These are phyloP conservation scores for Camelina neglecta DNA, from an alignment of 345 rosid genomes.

Conservation along the genomic window DNA sequence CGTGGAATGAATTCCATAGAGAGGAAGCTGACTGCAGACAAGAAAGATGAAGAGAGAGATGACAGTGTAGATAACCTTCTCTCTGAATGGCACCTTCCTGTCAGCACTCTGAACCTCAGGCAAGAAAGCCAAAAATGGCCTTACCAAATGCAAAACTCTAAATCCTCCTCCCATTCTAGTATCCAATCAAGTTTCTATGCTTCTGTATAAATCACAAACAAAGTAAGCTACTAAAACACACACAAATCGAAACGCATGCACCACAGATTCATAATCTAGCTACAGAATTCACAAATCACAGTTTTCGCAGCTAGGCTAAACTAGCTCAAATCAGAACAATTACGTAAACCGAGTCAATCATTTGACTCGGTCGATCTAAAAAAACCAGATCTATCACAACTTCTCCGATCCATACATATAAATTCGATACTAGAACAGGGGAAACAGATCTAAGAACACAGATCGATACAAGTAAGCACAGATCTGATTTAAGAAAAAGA, in stretches of 20 bases:
- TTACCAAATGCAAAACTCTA: slow-evolving; percentile 66
- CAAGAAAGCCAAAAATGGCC: slow-evolving; percentile 63
- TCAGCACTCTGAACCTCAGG: slow-evolving; percentile 73
- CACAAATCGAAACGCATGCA: slow-evolving; percentile 14
- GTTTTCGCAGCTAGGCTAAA: neutral
- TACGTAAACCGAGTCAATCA: neutral
- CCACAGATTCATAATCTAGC: neutral
- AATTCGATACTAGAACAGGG: neutral
- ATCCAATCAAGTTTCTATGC: slow-evolving; percentile 15
- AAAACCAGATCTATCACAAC: slow-evolving; percentile 32
- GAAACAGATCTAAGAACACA: slow-evolving; percentile 20
- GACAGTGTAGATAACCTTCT: slow-evolving; percentile 66
- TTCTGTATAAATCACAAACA: slow-evolving; percentile 24
- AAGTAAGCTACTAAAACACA: neutral
- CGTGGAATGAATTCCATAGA: slow-evolving; percentile 72
- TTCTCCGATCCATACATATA: neutral
- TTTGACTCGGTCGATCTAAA: neutral
- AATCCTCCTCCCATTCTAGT: slow-evolving; percentile 74
- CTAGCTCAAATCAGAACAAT: neutral
- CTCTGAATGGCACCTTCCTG: slow-evolving; percentile 70
- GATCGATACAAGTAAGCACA: neutral
- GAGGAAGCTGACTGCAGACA: slow-evolving; percentile 80
- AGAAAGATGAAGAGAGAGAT: slow-evolving; percentile 67
- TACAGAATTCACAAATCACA: neutral
- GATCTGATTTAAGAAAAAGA: slow-evolving; percentile 9